Evolutionary conservation across 225 moss, liverwort and hornwort genomes (phyloP).

Genomic region (Straminergon stramineum): DNA sequence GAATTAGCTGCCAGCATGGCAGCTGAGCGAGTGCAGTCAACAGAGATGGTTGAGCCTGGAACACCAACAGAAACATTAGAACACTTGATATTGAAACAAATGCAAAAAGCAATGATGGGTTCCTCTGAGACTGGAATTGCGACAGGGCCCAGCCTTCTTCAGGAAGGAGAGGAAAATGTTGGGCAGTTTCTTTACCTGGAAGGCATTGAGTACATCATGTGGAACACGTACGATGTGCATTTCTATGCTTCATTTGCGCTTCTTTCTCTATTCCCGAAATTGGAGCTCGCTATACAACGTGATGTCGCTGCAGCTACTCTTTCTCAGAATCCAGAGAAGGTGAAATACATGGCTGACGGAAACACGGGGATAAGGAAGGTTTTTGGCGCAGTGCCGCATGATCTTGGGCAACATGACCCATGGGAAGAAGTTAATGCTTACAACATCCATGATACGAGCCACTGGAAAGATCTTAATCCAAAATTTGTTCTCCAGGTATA

Average conservation of each 20-base stretch:
- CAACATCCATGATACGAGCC: constrained; percentile 95
- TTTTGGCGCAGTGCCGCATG: constrained; percentile 92
- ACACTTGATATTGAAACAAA: constrained; percentile 57
- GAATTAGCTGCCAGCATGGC: constrained; percentile 34
- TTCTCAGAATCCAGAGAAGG: constrained; percentile 72
- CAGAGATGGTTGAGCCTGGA: constrained; percentile 11
- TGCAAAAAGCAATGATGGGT: constrained; percentile 57
- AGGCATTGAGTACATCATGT: constrained; percentile 96
- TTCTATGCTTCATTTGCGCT: constrained; percentile 98
- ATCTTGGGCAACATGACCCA: constrained; percentile 86
- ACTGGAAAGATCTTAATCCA: constrained; percentile 95
- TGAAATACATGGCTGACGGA: constrained; percentile 86
- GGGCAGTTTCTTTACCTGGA: constrained; percentile 97
- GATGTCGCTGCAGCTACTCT: constrained; percentile 92
- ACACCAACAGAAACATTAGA: constrained; percentile 47
- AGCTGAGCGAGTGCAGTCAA: constrained; percentile 26
- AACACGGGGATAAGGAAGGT: constrained; percentile 68
- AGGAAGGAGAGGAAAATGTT: constrained; percentile 82
- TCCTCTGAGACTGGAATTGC: constrained; percentile 57
- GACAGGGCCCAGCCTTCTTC: constrained; percentile 68
- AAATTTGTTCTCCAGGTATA: constrained; percentile 95
- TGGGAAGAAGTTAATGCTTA: constrained; percentile 97
- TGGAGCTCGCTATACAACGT: constrained; percentile 88
- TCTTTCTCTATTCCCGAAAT: constrained; percentile 83
- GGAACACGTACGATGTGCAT: constrained; percentile 99